A percentile compares a stretch with the other conserved stretches of the same genome.
These are phyloP conservation scores for Botrytis pseudocinerea DNA, from an alignment of 2,329 filamentous ascomycete genomes.

Conservation along the genomic window DNA sequence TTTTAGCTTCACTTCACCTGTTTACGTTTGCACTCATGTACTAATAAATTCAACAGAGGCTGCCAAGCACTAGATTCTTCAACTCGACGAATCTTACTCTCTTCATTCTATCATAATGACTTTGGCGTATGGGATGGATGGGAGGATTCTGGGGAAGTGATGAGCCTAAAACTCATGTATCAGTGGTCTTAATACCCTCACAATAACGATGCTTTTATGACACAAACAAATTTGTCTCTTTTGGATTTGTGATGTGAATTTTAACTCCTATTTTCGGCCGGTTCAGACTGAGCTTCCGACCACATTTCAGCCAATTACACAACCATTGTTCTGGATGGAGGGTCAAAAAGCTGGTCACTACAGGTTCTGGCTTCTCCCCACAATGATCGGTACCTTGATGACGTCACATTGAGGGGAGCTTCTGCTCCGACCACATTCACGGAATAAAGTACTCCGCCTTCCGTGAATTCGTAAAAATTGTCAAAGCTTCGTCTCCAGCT, in stretches of 20 bases:
- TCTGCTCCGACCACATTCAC: background rate
- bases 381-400: background rate
- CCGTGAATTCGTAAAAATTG: background rate
- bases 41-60: slow-evolving; percentile 35
- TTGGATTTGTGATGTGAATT: background rate
- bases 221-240: background rate
- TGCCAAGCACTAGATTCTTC: slow-evolving; percentile 40
- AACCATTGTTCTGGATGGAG: background rate
- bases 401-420: background rate
- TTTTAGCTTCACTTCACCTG: background rate
- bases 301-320: too few relatives aligned
- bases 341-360: background rate
- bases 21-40: background rate
- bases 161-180: slow-evolving; percentile 13
- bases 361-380: background rate
- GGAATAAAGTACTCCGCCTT: background rate
- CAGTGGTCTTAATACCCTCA: slow-evolving; percentile 22
- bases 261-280: rapidly evolving
- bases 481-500: background rate
- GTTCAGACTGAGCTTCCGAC: rapidly evolving
- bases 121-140: slow-evolving; percentile 21
- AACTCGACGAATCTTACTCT: background rate
- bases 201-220: slow-evolving; percentile 16
- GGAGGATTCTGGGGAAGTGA: slow-evolving; percentile 11
- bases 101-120: slow-evolving; percentile 20